Evolutionary conservation across 768 basidiomycete genomes (phyloP).

Genomic region (Auricularia sp.): DNA sequence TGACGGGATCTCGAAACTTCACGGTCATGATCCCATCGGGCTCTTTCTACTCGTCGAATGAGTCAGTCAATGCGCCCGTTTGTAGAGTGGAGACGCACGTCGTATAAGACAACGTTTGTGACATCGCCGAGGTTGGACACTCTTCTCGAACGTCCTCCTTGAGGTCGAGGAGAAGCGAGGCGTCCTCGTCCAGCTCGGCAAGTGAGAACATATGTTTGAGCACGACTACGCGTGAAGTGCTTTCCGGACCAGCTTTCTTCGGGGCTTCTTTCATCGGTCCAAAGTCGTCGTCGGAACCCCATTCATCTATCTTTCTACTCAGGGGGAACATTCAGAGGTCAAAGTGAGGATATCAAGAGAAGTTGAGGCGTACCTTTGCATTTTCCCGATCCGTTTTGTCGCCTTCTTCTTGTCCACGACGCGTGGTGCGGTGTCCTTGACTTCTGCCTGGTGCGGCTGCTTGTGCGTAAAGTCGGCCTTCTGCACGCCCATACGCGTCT

Average conservation of each 20-base stretch:
- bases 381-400: conserved; percentile 66
- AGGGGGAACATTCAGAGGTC: background rate
- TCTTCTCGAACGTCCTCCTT: conserved; percentile 97
- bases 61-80: background rate
- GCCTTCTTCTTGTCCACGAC: conserved; percentile 70
- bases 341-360: conserved; percentile 10
- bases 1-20: conserved; percentile 86
- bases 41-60: conserved; percentile 54
- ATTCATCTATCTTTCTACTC: conserved; percentile 77
- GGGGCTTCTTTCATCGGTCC: conserved; percentile 57
- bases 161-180: conserved; percentile 76
- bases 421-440: conserved; percentile 40
- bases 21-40: conserved; percentile 90
- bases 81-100: conserved; percentile 45
- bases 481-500: conserved; percentile 60
- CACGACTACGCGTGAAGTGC: conserved; percentile 71
- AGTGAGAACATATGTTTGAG: conserved; percentile 93
- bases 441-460: conserved; percentile 23
- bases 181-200: conserved; percentile 75
- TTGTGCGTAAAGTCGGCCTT: conserved; percentile 77
- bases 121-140: conserved; percentile 83
- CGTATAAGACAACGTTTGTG: conserved; percentile 89
- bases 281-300: conserved; percentile 91
- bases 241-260: conserved; percentile 31
- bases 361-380: conserved; percentile 55